A percentile compares a stretch with the other conserved stretches of the same genome.
Evolutionary conservation across 2,329 filamentous ascomycete genomes (phyloP).

Genomic region (Scedosporium apiospermum): DNA sequence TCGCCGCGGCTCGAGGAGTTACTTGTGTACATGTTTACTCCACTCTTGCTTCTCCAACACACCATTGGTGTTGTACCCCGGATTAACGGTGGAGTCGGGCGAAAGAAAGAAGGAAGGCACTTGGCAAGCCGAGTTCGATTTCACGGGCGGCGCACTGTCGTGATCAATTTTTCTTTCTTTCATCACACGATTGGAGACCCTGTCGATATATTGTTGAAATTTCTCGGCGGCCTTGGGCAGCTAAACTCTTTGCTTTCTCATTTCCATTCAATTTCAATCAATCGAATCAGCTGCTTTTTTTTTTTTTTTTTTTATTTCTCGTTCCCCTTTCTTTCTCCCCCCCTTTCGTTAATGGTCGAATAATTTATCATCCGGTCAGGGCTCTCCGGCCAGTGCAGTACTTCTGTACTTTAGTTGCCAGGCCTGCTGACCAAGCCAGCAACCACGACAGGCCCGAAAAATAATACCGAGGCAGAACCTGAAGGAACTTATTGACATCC

Average conservation of each 20-base stretch:
- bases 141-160: background rate
- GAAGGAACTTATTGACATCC: background rate
- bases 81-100: background rate
- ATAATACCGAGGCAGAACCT: constrained; percentile 6
- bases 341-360: no score
- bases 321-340: no score
- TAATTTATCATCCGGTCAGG: background rate
- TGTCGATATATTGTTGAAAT: no score
- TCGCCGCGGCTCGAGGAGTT: background rate
- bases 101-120: background rate
- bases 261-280: no score
- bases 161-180: background rate
- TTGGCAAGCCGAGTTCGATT: background rate
- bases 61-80: background rate
- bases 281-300: no score
- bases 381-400: background rate
- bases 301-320: no score
- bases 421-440: background rate
- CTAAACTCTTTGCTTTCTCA: background rate
- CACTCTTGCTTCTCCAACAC: background rate
- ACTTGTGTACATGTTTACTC: background rate
- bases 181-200: background rate
- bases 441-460: constrained; percentile 1
- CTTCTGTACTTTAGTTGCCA: background rate
- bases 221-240: background rate